A percentile compares a stretch with the other conserved stretches of the same genome.
Evolutionary conservation across 306 rosid species (phyloP).

Genomic region (barrel medic (Medicago truncatula)): MtrunA17r5.0-ANR NC_053048.1:55503501-55504000

Average conservation of each 20-base stretch:
- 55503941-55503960: conserved; percentile 53
- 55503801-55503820: no score
- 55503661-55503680: not conserved
- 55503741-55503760: no score
- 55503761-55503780: no score
- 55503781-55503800: no score
- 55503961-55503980: conserved; percentile 66
- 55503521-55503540: conserved; percentile 18
- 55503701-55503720: not conserved
- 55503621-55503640: no score
- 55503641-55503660: conserved; percentile 8
- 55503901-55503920: conserved; percentile 20
- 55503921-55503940: conserved; percentile 34
- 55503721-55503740: no score
- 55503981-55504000: not conserved
- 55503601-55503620: no score
- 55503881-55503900: not conserved
- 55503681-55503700: conserved; percentile 8
- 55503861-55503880: not conserved
- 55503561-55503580: not conserved
- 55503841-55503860: not conserved
- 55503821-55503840: no score
- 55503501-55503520: no score
- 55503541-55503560: conserved; percentile 31
- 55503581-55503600: no score